phyloP scores from a whole-genome alignment of 352 stramenopile genomes.

The Pythium scleroteichum region DNA sequence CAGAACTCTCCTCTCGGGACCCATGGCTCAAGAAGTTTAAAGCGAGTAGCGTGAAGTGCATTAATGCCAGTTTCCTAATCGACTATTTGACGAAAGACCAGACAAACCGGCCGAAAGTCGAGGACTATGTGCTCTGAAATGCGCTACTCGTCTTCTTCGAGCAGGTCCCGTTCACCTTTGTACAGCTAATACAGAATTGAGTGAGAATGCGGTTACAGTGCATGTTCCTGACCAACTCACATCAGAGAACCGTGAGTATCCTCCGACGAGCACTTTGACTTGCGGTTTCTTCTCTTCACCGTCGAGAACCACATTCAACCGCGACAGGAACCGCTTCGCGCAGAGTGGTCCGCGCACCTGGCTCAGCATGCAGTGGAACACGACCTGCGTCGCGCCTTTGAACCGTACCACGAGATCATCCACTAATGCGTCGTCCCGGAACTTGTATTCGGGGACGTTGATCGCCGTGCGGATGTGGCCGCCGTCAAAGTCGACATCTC shows the following conservation, averaged over 20 bases:
- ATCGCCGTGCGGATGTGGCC: slow-evolving; percentile 77
- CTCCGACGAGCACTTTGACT: slow-evolving; percentile 71
- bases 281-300: slow-evolving; percentile 45
- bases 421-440: slow-evolving; percentile 81
- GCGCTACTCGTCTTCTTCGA: slow-evolving; percentile 16
- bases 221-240: slow-evolving; percentile 34
- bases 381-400: slow-evolving; percentile 60
- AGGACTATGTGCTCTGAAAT: slow-evolving; percentile 51
- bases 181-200: slow-evolving; percentile 20
- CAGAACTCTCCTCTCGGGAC: slow-evolving; percentile 56
- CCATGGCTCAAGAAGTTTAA: slow-evolving; percentile 76
- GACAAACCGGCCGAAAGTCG: slow-evolving; percentile 41
- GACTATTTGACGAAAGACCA: slow-evolving; percentile 88
- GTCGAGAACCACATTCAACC: slow-evolving; percentile 54
- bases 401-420: slow-evolving; percentile 71
- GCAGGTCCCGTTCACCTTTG: slow-evolving; percentile 25
- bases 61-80: slow-evolving; percentile 83
- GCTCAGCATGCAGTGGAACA: slow-evolving; percentile 90
- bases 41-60: slow-evolving; percentile 57
- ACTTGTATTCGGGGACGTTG: slow-evolving; percentile 79
- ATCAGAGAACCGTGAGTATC: slow-evolving; percentile 64
- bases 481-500: slow-evolving; percentile 68
- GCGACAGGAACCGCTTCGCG: slow-evolving; percentile 69
- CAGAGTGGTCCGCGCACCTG: slow-evolving; percentile 83
- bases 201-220: too few relatives aligned